phyloP scores from a whole-genome alignment of 1,284 basidiomycete genomes.

The Papiliotrema laurentii region DNA sequence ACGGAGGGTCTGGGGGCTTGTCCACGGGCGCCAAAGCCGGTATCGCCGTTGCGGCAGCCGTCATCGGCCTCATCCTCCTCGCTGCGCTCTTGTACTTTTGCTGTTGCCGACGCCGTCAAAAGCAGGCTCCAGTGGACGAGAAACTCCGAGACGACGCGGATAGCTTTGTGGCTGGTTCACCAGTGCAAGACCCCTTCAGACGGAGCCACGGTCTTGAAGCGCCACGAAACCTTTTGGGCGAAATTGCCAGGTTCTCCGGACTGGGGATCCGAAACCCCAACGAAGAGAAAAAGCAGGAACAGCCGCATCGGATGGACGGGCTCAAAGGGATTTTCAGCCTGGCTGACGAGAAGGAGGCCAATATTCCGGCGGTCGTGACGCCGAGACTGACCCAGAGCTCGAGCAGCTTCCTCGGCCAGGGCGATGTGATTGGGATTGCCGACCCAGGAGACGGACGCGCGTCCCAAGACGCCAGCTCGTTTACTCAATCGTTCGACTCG shows the following conservation, averaged over 20 bases:
- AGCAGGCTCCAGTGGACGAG: conserved; percentile 11
- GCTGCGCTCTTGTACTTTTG: conserved; percentile 41
- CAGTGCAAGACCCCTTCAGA: conserved; percentile 28
- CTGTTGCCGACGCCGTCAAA: conserved; percentile 36
- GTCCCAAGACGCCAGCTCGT: conserved; percentile 32
- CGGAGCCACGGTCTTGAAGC: conserved; percentile 15
- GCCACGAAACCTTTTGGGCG: conserved; percentile 26
- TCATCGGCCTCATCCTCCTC: conserved; percentile 34
- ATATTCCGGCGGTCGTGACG: conserved; percentile 11
- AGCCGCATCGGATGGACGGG: conserved; percentile 32
- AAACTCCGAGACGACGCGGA: conserved; percentile 28
- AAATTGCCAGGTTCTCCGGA: conserved; percentile 32
- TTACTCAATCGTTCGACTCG: conserved; percentile 35
- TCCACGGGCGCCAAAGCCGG: conserved; percentile 44
- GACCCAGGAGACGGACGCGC: conserved; percentile 21
- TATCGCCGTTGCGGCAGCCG: conserved; percentile 43
- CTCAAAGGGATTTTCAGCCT: conserved; percentile 38
- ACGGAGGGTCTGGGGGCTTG: conserved; percentile 20
- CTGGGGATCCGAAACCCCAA: conserved; percentile 13
- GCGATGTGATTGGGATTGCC: conserved; percentile 35
- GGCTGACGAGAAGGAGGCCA: conserved; percentile 16
- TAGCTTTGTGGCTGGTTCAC: conserved; percentile 32
- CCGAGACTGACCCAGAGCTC: conserved; percentile 15
- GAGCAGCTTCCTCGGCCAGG: conserved; percentile 29
- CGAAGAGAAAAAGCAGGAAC: conserved; percentile 8